Conservation (phyloP, 805 yeast species). For the Deakozyma indianensis region DNA sequence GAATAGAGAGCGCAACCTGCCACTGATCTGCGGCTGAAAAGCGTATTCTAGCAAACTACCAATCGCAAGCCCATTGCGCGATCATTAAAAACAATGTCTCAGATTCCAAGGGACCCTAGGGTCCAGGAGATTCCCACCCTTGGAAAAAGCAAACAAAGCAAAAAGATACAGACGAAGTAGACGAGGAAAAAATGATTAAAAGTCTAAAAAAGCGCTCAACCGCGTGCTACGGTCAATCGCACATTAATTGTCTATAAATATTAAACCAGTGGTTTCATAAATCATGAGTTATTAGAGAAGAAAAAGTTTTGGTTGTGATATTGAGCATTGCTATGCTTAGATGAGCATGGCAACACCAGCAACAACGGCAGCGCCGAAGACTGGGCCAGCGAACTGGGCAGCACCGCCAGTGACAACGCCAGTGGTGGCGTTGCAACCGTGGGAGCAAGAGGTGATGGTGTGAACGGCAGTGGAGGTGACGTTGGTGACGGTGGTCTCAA, state of each 20-base stretch:
- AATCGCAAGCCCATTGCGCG: too few species aligned
- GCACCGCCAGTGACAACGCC: background rate
- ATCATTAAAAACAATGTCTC: too few species aligned
- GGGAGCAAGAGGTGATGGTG: constrained; percentile 8
- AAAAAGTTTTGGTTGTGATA: background rate
- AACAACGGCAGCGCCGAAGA: constrained; percentile 1
- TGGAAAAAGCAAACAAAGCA: too few species aligned
- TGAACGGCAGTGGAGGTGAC: constrained; percentile 4
- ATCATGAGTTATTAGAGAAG: background rate
- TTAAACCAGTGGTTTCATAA: background rate
- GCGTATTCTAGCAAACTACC: too few species aligned
- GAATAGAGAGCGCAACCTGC: too few species aligned
- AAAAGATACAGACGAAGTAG: too few species aligned
- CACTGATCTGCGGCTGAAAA: too few species aligned
- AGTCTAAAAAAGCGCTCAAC: background rate
- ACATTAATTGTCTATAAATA: constrained; percentile 1
- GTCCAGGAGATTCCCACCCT: too few species aligned
- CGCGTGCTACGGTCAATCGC: background rate
- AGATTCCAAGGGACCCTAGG: too few species aligned
- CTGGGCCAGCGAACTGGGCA: background rate
- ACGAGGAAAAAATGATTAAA: background rate
- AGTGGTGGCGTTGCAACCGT: background rate
- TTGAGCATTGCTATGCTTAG: background rate
- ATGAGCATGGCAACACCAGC: constrained; percentile 1
- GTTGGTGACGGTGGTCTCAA: constrained; percentile 4